Evolutionary conservation across 352 stramenopile species (phyloP).

Genomic region (Globisporangium nodosum): DNA sequence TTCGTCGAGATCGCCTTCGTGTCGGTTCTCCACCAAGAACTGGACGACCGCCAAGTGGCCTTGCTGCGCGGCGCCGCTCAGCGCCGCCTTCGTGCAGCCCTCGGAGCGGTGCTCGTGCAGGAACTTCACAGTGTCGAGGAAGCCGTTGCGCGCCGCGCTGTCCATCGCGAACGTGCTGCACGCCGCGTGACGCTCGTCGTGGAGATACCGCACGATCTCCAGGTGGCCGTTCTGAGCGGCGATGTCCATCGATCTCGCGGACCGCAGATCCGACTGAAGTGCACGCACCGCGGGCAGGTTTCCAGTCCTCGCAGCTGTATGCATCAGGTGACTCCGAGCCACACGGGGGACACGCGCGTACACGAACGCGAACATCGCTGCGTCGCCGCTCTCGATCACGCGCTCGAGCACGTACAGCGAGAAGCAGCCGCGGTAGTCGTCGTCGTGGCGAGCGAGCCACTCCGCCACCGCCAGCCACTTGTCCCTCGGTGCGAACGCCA

Average conservation of each 20-base stretch:
- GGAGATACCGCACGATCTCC: constrained; percentile 6
- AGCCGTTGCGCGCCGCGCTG: constrained; percentile 14
- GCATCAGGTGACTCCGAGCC: constrained; percentile 3
- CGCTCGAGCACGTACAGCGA: constrained; percentile 10
- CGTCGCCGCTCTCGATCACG: constrained; percentile 7
- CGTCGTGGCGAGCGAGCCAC: constrained; percentile 1
- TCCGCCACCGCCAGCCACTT: constrained; percentile 4
- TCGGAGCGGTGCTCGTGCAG: constrained; percentile 6
- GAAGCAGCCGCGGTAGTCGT: constrained; percentile 7
- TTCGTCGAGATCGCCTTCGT: constrained; percentile 6
- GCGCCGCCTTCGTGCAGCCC: constrained; percentile 7
- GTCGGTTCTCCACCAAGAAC: constrained; percentile 10
- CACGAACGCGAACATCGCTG: constrained; percentile 5
- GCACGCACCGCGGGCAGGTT: constrained; percentile 1
- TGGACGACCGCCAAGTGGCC: constrained; percentile 4
- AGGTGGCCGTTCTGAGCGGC: constrained; percentile 7
- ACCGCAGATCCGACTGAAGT: constrained; percentile 1
- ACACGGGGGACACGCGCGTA: not conserved
- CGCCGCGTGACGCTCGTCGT: constrained; percentile 1
- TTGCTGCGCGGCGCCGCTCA: constrained; percentile 2
- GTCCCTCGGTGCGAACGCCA: constrained; percentile 2
- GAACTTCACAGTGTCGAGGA: constrained; percentile 7
- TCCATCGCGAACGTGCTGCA: constrained; percentile 13
- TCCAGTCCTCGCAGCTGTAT: not conserved
- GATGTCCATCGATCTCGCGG: not conserved